Percentiles rank a stretch among this genome's conserved stretches.
These are phyloP conservation scores for Sphagnum fallax DNA, from an alignment of 228 moss, liverwort and hornwort genomes.

Conservation along the genomic window DNA sequence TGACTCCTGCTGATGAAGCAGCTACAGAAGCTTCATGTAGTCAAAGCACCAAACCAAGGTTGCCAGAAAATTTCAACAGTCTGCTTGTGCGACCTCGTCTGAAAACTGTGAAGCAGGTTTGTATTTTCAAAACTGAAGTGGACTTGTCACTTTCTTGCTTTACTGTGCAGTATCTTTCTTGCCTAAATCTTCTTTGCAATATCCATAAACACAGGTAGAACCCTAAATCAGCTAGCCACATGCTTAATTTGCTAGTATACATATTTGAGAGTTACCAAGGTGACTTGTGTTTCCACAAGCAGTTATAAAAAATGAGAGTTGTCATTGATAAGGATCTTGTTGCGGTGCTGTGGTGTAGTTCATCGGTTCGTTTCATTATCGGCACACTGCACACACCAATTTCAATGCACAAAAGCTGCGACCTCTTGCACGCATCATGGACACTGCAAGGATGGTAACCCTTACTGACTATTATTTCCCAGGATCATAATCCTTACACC, in stretches of 20 bases:
- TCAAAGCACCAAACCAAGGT: constrained; percentile 28
- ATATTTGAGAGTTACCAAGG: neutral
- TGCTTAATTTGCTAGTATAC: neutral
- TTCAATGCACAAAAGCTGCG: constrained; percentile 77
- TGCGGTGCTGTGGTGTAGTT: constrained; percentile 23
- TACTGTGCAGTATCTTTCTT: neutral
- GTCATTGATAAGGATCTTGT: neutral
- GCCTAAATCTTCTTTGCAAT: neutral
- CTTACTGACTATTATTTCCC: neutral
- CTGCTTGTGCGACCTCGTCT: constrained; percentile 42
- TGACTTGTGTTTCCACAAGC: neutral
- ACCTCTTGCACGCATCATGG: constrained; percentile 70
- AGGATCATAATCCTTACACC: neutral
- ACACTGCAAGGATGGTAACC: constrained; percentile 73
- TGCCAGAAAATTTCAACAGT: constrained; percentile 47
- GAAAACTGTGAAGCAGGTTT: constrained; percentile 63
- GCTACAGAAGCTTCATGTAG: constrained; percentile 3
- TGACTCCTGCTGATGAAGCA: neutral
- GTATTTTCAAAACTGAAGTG: constrained; percentile 1
- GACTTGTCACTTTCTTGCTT: neutral
- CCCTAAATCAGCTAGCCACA: no score
- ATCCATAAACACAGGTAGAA: neutral
- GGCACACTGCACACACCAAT: constrained; percentile 52
- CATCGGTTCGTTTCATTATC: constrained; percentile 67
- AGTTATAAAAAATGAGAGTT: neutral